Evolutionary conservation across 305 asterid species (phyloP).

Genomic region (Plantago coronopus): DNA sequence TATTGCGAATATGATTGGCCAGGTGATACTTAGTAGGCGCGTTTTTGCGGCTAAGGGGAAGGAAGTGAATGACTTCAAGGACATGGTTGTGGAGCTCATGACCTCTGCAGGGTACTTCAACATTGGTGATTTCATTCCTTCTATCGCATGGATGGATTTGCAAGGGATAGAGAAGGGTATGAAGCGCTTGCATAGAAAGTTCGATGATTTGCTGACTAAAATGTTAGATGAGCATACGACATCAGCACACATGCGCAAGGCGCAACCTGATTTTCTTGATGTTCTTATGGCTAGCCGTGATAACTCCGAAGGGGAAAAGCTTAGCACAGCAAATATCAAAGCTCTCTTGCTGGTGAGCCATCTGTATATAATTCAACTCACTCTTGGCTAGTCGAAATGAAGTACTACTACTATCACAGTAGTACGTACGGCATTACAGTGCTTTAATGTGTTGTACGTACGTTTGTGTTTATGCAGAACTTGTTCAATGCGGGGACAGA

Average conservation of each 20-base stretch:
- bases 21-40: conserved; percentile 39
- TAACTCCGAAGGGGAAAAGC: conserved; percentile 33
- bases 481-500: conserved; percentile 46
- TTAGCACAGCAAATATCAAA: conserved; percentile 37
- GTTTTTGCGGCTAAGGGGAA: conserved; percentile 32
- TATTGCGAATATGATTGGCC: conserved; percentile 53
- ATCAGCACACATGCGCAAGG: conserved; percentile 26
- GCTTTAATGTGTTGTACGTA: not conserved
- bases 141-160: conserved; percentile 49
- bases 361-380: too few relatives aligned
- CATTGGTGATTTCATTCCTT: conserved; percentile 47
- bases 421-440: too few relatives aligned
- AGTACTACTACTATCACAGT: too few relatives aligned
- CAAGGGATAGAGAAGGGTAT: conserved; percentile 46
- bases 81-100: conserved; percentile 57
- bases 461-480: conserved; percentile 27
- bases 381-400: too few relatives aligned
- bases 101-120: conserved; percentile 43
- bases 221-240: conserved; percentile 42
- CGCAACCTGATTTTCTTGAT: conserved; percentile 43
- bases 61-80: conserved; percentile 45
- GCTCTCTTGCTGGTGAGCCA: conserved; percentile 38
- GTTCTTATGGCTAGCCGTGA: conserved; percentile 34
- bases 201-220: conserved; percentile 33
- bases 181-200: conserved; percentile 36